phyloP scores from a whole-genome alignment of 2,329 filamentous ascomycete species.

The Trichoderma oligosporum region DNA sequence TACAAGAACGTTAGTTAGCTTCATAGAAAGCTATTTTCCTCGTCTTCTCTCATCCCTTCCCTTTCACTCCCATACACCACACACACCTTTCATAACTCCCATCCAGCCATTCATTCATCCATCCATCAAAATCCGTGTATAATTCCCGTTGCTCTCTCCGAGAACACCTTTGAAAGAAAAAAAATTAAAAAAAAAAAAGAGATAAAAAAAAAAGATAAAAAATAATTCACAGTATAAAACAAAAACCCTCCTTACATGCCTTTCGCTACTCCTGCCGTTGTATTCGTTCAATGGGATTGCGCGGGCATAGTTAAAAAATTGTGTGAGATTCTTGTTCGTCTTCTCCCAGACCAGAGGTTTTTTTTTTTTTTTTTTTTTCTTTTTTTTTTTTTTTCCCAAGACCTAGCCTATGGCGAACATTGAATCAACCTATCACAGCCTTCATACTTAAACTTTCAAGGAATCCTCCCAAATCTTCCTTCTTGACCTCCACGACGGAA shows the following conservation, averaged over 20 bases:
- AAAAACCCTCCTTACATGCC: not conserved
- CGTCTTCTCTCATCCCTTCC: too few species aligned
- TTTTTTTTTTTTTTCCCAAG: too few species aligned
- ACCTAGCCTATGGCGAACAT: too few species aligned
- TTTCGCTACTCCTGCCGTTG: not conserved
- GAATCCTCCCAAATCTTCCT: constrained; percentile 88
- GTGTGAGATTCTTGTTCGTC: too few species aligned
- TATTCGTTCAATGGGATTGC: too few species aligned
- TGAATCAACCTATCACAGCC: constrained; percentile 65
- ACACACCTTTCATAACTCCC: not conserved
- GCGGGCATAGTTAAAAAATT: too few species aligned
- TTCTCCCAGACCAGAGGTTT: too few species aligned
- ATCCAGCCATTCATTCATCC: not conserved
- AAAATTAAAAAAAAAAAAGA: too few species aligned
- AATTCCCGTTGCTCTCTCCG: not conserved
- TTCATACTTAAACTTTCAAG: constrained; percentile 90
- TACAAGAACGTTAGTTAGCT: too few species aligned
- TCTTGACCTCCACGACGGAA: constrained; percentile 95
- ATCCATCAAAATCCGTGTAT: not conserved
- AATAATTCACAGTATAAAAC: not conserved
- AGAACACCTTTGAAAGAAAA: not conserved
- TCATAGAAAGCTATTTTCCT: too few species aligned
- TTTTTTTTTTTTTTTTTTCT: not conserved
- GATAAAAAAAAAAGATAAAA: not conserved
- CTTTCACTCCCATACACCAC: not conserved